Base-by-base conservation (phyloP, 2,329 filamentous ascomycete genomes). In the Pseudogymnoascus sp. region DNA sequence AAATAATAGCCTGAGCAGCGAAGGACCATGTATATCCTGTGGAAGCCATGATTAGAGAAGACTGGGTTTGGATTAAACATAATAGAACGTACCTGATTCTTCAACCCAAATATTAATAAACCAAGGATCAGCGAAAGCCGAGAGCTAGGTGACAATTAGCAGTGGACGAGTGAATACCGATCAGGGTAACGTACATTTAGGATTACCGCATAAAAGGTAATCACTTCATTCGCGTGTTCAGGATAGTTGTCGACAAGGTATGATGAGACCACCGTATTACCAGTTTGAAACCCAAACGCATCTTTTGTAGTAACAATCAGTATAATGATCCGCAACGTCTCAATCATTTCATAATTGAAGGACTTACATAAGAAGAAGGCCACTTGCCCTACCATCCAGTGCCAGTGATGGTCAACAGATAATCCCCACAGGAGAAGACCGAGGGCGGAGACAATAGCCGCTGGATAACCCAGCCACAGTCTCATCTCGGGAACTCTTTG, bases 231-330 rank as follows among this genome's bases (percentile, higher is more conserved):
- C 37, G 78, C 78, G 66, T 84, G 80, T 13, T 80, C 69, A 0
- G 80, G 81, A 67, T 84, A 84, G 50, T 75, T 75, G 67, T 84
- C 82, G 35, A 84, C 76, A 13, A 84, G 75, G 67, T 84, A 84
- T 5, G 76, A 74, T 47, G 75, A 79, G 8, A 79, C 71, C 2
- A 78, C 76, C 0, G 80, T 81, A 67, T 84, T 84, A 33, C 81
- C 81, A 60, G 83, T 78, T 64, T 84, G 81, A 64, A 83, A 78
- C 15, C 81, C 81, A 0, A 79, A 77, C 0, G 78, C 79, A 67
- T 82, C 79, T 81, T 60, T 13, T 33, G 13, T 50, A 31, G 44
- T 26, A 9, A 26, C 39, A 36, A 64, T 50, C 60, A 62, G 58
- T 31, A 63, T 33, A 17, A n/a, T 54, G 15, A 10, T 24, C 47